A percentile compares a stretch with the other conserved stretches of the same genome.
Conservation (phyloP, 2,329 filamentous ascomycete species). For the Neonectria faginata region DNA sequence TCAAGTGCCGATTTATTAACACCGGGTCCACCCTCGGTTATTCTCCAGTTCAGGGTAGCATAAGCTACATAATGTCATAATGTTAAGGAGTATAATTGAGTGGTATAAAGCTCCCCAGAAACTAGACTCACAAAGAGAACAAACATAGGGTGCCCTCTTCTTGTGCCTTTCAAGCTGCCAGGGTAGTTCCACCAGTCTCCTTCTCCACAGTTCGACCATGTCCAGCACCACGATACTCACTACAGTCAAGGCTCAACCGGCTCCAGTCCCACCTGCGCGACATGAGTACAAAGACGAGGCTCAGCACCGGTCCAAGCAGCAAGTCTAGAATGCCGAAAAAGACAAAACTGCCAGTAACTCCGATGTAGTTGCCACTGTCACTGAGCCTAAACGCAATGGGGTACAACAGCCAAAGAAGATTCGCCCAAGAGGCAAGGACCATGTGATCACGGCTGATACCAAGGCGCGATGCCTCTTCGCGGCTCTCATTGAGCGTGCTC, state of each 20-base stretch:
- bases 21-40: neutral
- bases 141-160: too few species aligned
- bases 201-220: neutral
- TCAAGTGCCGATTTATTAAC: neutral
- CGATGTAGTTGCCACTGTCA: conserved; percentile 63
- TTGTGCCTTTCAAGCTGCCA: neutral
- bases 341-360: conserved; percentile 58
- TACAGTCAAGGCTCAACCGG: conserved; percentile 62
- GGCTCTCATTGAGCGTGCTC: conserved; percentile 21
- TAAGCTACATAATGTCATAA: neutral
- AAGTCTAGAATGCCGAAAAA: conserved; percentile 65
- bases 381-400: conserved; percentile 63
- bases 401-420: conserved; percentile 64
- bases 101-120: too few species aligned
- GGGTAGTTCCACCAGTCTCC: neutral
- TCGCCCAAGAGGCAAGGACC: conserved; percentile 57
- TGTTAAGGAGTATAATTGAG: too few species aligned
- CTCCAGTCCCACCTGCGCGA: conserved; percentile 62
- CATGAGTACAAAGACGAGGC: conserved; percentile 55
- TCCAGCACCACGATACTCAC: conserved; percentile 61
- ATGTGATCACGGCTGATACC: conserved; percentile 57
- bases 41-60: neutral
- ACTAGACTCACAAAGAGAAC: too few species aligned
- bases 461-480: conserved; percentile 52
- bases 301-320: conserved; percentile 57